phyloP scores from a whole-genome alignment of 441 rosid genomes.

The Pelargonium myrrhifolium region DNA sequence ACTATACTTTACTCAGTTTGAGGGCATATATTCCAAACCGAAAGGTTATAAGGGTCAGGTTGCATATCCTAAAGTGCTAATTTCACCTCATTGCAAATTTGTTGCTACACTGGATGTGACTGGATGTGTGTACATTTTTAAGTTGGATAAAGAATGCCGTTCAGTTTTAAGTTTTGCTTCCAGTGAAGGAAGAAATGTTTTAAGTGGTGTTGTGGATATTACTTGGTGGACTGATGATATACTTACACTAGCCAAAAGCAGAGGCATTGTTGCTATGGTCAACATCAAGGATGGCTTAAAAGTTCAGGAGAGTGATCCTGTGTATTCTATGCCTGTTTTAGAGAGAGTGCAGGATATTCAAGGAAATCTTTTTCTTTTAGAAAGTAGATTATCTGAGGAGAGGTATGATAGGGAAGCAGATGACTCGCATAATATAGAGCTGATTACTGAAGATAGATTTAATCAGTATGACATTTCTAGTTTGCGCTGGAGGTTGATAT shows the following conservation, averaged over 20 bases:
- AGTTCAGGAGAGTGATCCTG: slow-evolving; percentile 48
- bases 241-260: slow-evolving; percentile 50
- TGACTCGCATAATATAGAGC: slow-evolving; percentile 25
- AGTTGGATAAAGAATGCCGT: slow-evolving; percentile 40
- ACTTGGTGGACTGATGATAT: slow-evolving; percentile 92
- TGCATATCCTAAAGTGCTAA: slow-evolving; percentile 64
- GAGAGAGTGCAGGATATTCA: slow-evolving; percentile 46
- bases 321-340: slow-evolving; percentile 51
- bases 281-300: slow-evolving; percentile 48
- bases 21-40: slow-evolving; percentile 46
- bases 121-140: slow-evolving; percentile 60
- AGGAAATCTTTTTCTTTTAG: slow-evolving; percentile 67
- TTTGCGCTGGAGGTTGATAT: slow-evolving; percentile 61
- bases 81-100: slow-evolving; percentile 62
- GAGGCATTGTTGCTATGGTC: slow-evolving; percentile 48
- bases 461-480: slow-evolving; percentile 34
- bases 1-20: slow-evolving; percentile 51
- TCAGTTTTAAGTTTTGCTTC: slow-evolving; percentile 35
- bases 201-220: slow-evolving; percentile 54
- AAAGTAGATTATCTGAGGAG: slow-evolving; percentile 38
- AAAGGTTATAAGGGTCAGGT: slow-evolving; percentile 34
- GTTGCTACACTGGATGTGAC: slow-evolving; percentile 64
- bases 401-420: slow-evolving; percentile 28
- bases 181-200: slow-evolving; percentile 26
- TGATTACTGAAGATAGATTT: slow-evolving; percentile 27